Percentiles rank a stretch among this genome's conserved stretches.
Evolutionary conservation across 768 basidiomycete species (phyloP).

Genomic region (Amyloporia xantha): DNA sequence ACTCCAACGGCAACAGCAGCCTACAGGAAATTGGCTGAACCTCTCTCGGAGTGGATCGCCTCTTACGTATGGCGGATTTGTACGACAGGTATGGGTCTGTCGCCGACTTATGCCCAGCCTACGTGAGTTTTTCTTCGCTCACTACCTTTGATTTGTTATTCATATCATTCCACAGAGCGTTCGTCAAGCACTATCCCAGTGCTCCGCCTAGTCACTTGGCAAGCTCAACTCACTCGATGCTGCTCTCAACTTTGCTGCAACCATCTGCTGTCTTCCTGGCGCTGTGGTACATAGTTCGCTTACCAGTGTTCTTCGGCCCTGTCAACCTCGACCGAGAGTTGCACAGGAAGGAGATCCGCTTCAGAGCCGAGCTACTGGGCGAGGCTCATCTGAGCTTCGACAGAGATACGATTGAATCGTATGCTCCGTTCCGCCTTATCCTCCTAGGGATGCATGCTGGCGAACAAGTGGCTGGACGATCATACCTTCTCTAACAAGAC

Average conservation of each 20-base stretch:
- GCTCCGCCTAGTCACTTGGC: slow-evolving; percentile 49
- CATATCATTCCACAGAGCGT: slow-evolving; percentile 12
- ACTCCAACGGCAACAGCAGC: slow-evolving; percentile 45
- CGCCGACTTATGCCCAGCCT: slow-evolving; percentile 43
- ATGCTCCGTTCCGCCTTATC: slow-evolving; percentile 66
- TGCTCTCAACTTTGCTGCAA: slow-evolving; percentile 75
- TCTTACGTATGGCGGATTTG: slow-evolving; percentile 79
- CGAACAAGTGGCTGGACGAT: slow-evolving; percentile 86
- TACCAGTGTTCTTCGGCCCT: slow-evolving; percentile 63
- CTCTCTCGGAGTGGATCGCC: slow-evolving; percentile 74
- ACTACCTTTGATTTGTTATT: neutral
- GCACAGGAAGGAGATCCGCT: slow-evolving; percentile 51
- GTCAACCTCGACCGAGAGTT: slow-evolving; percentile 40
- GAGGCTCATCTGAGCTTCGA: slow-evolving; percentile 38
- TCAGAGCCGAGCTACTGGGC: slow-evolving; percentile 58
- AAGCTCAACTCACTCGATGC: slow-evolving; percentile 59
- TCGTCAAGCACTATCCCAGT: slow-evolving; percentile 33
- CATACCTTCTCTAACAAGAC: slow-evolving; percentile 89
- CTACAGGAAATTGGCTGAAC: slow-evolving; percentile 71
- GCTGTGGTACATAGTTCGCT: slow-evolving; percentile 74
- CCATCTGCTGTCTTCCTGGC: slow-evolving; percentile 76
- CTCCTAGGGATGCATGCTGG: slow-evolving; percentile 79
- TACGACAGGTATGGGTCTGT: slow-evolving; percentile 61
- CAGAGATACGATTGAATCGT: slow-evolving; percentile 44
- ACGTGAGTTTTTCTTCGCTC: slow-evolving; percentile 39